These are phyloP conservation scores for Microstegium vimineum DNA, from an alignment of 176 grass and related monocot genomes.

Conservation along the genomic window DNA sequence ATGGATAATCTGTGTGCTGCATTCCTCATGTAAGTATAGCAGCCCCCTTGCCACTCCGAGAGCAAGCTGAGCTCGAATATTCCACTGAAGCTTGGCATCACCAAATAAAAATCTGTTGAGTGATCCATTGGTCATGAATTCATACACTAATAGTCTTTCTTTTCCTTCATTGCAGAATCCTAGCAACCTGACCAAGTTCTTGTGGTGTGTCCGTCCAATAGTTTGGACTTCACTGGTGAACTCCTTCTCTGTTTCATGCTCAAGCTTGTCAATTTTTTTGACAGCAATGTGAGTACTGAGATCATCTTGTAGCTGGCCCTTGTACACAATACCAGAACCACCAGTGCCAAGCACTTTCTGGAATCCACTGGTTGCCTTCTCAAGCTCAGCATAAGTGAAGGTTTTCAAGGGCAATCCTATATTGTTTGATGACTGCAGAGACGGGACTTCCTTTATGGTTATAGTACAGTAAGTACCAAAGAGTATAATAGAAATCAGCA, in stretches of 20 bases:
- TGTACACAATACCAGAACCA: conserved; percentile 42
- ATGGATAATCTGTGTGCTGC: conserved; percentile 34
- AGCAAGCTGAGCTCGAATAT: conserved; percentile 1
- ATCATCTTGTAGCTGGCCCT: conserved; percentile 12
- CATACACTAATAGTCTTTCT: conserved; percentile 45
- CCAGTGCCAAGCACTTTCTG: conserved; percentile 42
- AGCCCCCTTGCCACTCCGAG: conserved; percentile 16
- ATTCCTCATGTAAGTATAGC: conserved; percentile 33
- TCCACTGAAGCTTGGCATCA: conserved; percentile 23
- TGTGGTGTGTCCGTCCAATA: conserved; percentile 49
- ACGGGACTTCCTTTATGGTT: conserved; percentile 8
- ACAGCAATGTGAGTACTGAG: conserved; percentile 22
- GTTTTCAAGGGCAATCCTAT: conserved; percentile 12
- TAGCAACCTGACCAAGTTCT: conserved; percentile 48
- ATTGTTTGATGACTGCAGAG: neutral
- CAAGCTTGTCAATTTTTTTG: conserved; percentile 39
- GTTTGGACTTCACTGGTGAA: conserved; percentile 45
- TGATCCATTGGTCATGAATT: conserved; percentile 55
- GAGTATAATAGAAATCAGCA: conserved; percentile 9
- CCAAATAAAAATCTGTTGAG: conserved; percentile 29
- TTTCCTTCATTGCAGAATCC: conserved; percentile 51
- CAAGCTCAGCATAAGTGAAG: conserved; percentile 40
- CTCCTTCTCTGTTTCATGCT: conserved; percentile 46
- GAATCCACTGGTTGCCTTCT: conserved; percentile 36
- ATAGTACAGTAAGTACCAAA: neutral